These are phyloP conservation scores for Phytophthora crassamura DNA, from an alignment of 352 stramenopile genomes.

Conservation along the genomic window DNA sequence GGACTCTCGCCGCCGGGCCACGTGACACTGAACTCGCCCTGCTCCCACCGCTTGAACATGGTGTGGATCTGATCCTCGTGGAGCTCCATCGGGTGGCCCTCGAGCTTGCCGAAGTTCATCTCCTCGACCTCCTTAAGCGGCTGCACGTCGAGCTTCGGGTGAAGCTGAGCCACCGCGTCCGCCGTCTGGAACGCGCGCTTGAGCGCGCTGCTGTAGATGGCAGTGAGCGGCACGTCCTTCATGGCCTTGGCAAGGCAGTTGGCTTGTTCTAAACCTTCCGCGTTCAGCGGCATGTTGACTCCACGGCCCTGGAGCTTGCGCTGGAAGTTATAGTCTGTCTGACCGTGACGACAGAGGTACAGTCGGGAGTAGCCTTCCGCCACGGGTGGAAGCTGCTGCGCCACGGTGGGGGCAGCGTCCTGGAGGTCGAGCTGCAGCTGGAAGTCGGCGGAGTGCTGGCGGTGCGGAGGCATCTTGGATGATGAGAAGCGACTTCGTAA, in stretches of 20 bases:
- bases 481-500: conserved; percentile 25
- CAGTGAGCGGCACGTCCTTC: conserved; percentile 68
- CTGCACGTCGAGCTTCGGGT: conserved; percentile 64
- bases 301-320: conserved; percentile 81
- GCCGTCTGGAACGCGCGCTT: conserved; percentile 65
- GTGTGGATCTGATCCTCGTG: conserved; percentile 61
- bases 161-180: conserved; percentile 51
- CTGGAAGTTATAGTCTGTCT: conserved; percentile 82
- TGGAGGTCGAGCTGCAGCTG: conserved; percentile 34
- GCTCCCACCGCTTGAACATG: conserved; percentile 71
- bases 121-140: conserved; percentile 77
- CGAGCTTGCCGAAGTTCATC: conserved; percentile 85
- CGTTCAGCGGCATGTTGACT: conserved; percentile 79
- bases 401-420: conserved; percentile 31
- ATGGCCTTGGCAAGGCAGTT: conserved; percentile 65
- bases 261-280: conserved; percentile 62
- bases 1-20: conserved; percentile 79
- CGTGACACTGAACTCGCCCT: conserved; percentile 51
- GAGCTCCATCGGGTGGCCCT: conserved; percentile 62
- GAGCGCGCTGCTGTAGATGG: conserved; percentile 73
- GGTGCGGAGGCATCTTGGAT: conserved; percentile 33
- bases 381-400: conserved; percentile 66
- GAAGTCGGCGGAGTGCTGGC: conserved; percentile 28
- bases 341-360: conserved; percentile 81
- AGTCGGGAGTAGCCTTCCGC: conserved; percentile 59